Conservation (phyloP, 805 yeast species). For the Kluyveromyces nonfermentans region DNA sequence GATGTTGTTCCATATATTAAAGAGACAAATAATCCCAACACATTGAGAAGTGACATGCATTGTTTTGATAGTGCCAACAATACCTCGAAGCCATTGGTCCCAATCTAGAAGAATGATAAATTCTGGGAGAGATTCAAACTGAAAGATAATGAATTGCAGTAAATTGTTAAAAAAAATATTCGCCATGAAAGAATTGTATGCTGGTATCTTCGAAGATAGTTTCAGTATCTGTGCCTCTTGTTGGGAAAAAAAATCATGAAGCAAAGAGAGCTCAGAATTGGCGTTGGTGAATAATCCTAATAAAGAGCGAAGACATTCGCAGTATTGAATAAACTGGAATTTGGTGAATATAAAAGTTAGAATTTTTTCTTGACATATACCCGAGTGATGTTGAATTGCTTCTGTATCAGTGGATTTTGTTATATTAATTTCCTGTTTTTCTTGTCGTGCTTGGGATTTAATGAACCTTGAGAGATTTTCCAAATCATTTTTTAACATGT, state of each 20-base stretch:
- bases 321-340: slow-evolving; percentile 17
- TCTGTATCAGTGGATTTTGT: slow-evolving; percentile 5
- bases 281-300: slow-evolving; percentile 8
- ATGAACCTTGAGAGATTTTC: slow-evolving; percentile 9
- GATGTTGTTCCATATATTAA: slow-evolving; percentile 23
- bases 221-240: slow-evolving; percentile 20
- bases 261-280: slow-evolving; percentile 4
- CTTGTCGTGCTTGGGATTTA: slow-evolving; percentile 5
- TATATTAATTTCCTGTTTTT: background rate
- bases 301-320: slow-evolving; percentile 20
- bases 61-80: slow-evolving; percentile 19
- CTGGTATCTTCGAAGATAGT: slow-evolving; percentile 16
- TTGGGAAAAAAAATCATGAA: slow-evolving; percentile 8
- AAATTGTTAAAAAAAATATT: slow-evolving; percentile 23
- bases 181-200: slow-evolving; percentile 20
- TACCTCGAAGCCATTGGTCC: slow-evolving; percentile 21
- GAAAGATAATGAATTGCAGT: slow-evolving; percentile 15
- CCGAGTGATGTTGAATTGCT: slow-evolving; percentile 2
- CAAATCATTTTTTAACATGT: slow-evolving; percentile 16
- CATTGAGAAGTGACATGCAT: slow-evolving; percentile 18
- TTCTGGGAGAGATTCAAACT: slow-evolving; percentile 11
- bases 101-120: slow-evolving; percentile 14
- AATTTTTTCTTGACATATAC: slow-evolving; percentile 10
- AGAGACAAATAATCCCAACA: slow-evolving; percentile 17
- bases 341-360: slow-evolving; percentile 19